Percentiles rank a stretch among this genome's conserved stretches.
Evolutionary conservation across 768 basidiomycete genomes (phyloP).

Genomic region (Lactarius hengduanensis): DNA sequence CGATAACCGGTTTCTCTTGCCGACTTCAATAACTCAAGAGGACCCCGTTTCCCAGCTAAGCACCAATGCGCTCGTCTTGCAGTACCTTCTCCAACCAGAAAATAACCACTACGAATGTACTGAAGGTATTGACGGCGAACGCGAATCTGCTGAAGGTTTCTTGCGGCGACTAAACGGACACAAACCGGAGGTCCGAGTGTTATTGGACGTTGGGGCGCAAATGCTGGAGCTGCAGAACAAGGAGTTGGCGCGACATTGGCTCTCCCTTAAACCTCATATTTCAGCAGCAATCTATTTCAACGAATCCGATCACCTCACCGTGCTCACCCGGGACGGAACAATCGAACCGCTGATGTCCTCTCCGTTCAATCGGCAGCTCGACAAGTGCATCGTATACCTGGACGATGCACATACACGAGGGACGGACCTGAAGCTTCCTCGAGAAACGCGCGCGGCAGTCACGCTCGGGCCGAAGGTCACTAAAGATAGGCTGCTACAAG

Average conservation of each 20-base stretch:
- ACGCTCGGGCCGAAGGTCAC: too few species aligned
- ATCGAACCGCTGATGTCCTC: slow-evolving; percentile 40
- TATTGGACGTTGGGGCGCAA: slow-evolving; percentile 59
- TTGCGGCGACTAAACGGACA: slow-evolving; percentile 38
- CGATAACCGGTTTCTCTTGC: slow-evolving; percentile 42
- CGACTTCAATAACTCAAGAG: slow-evolving; percentile 37
- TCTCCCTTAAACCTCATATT: slow-evolving; percentile 35
- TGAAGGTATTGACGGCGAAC: slow-evolving; percentile 19
- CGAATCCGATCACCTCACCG: slow-evolving; percentile 37
- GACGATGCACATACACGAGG: too few species aligned
- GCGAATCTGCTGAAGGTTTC: slow-evolving; percentile 29
- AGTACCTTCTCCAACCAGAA: slow-evolving; percentile 40
- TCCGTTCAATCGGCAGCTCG: slow-evolving; percentile 11
- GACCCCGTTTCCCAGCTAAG: slow-evolving; percentile 41
- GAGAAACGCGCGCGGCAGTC: too few species aligned
- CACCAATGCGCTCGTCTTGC: slow-evolving; percentile 50
- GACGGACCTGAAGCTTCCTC: too few species aligned
- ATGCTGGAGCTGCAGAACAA: slow-evolving; percentile 51
- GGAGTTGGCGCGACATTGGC: slow-evolving; percentile 44
- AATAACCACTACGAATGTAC: slow-evolving; percentile 40
- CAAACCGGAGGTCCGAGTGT: slow-evolving; percentile 42
- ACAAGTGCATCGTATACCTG: too few species aligned
- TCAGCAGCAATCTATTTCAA: slow-evolving; percentile 48
- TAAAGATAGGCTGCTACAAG: slow-evolving; percentile 40
- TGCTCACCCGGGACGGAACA: slow-evolving; percentile 32